Evolutionary conservation across 306 rosid genomes (phyloP), one percentile per base, ranked within the genome.

Genomic region (Hylodesmum podocarpum): DNA sequence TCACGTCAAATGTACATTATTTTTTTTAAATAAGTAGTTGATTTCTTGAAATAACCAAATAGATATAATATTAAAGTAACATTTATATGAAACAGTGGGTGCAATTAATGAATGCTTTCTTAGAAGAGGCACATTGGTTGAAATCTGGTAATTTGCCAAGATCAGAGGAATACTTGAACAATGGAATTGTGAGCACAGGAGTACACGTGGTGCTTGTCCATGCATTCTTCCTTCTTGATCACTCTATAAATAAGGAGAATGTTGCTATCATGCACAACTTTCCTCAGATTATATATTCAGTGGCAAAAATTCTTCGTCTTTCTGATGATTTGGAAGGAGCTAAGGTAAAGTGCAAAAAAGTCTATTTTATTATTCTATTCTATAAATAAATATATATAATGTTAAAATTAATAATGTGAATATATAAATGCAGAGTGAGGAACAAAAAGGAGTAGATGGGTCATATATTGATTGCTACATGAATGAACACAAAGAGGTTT

Each of bases 391-490:
- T 4, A 12, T 8, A 25, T 5, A 36, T 13, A 0, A 55, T 4
- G 16, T 53, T 13, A 0, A 10, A 50, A 50, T 15, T 4, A 13
- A 57, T 4, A 10, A 27, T 57, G 10, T 55, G 39, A 27, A 57
- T 11, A 57, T 11, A 22, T 16, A 24, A 11, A 0, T 57, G 76
- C 37, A 85, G 93, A 85, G 67, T 44, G 80, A 78, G 72, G 71
- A 78, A 24, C 85, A 83, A 71, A 75, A 66, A 1, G 96, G 88
- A 6, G 24, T 55, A 2, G 91, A 87, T 63, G 92, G 96, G 2
- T 90, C 92, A 1, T 92, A 85, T 54, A 34, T 90, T n/a, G 72
- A 79, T 22, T 88, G 84, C 43, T 88, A 83, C 72, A 49, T 83
- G 85, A 78, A 55, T 16, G 88, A 86, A 62, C 70, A 84, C 71